Conservation (phyloP, 768 basidiomycete genomes). For the Trametes sanguinea region DNA sequence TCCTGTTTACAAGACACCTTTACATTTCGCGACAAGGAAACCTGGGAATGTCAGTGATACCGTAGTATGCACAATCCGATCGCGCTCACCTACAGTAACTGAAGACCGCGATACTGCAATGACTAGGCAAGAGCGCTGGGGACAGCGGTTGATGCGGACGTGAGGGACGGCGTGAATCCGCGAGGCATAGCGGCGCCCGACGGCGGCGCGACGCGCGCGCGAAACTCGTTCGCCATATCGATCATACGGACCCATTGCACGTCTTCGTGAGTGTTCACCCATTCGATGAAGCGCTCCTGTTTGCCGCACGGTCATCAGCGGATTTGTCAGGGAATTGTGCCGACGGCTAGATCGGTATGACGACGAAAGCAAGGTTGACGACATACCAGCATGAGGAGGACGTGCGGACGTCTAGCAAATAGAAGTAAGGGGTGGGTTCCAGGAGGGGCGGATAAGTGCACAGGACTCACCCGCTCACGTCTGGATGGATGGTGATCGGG, state of each 20-base stretch:
- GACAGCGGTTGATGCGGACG: too few relatives aligned
- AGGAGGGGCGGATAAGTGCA: not conserved
- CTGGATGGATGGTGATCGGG: conserved; percentile 78
- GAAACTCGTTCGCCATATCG: conserved; percentile 66
- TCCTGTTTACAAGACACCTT: too few relatives aligned
- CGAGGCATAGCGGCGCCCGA: conserved; percentile 57
- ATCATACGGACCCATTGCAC: conserved; percentile 73
- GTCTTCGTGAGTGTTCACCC: conserved; percentile 68
- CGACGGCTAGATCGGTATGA: not conserved
- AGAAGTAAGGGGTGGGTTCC: not conserved
- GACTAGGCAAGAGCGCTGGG: too few relatives aligned
- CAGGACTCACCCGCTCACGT: conserved; percentile 59
- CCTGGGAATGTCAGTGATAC: too few relatives aligned
- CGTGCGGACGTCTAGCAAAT: conserved; percentile 56
- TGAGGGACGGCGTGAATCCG: not conserved
- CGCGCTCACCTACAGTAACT: too few relatives aligned
- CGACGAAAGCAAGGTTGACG: not conserved
- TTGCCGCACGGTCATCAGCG: not conserved
- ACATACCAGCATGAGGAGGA: conserved; percentile 69
- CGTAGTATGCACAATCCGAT: too few relatives aligned
- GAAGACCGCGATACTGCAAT: too few relatives aligned
- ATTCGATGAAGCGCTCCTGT: conserved; percentile 73
- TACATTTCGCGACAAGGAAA: too few relatives aligned
- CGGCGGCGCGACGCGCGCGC: conserved; percentile 49
- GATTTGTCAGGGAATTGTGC: too few relatives aligned